These are phyloP conservation scores for Phaseolus coccineus DNA, from an alignment of 331 rosid species.

Conservation along the genomic window DNA sequence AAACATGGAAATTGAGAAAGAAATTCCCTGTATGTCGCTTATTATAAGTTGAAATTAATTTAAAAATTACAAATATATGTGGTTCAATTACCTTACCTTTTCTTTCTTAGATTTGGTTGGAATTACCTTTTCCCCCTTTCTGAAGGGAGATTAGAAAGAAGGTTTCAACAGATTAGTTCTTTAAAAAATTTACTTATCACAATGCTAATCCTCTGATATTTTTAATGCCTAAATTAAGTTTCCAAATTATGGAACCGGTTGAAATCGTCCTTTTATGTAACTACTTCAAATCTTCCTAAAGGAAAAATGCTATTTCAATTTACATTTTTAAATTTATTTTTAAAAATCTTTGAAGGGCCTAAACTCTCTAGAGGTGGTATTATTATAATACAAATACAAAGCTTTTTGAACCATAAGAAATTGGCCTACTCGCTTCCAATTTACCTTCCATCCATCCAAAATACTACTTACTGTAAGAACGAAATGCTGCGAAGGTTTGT, in stretches of 20 bases:
- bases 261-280: neutral
- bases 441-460: neutral
- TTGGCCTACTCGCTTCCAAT: neutral
- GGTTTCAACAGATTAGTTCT: neutral
- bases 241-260: neutral
- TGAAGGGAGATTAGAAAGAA: neutral
- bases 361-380: neutral
- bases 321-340: neutral
- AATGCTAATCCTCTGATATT: neutral
- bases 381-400: neutral
- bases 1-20: too few relatives aligned
- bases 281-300: neutral
- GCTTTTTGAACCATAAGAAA: neutral
- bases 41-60: too few relatives aligned
- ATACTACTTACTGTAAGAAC: neutral
- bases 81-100: too few relatives aligned
- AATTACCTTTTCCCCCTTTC: neutral
- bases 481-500: neutral
- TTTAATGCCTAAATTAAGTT: too few relatives aligned
- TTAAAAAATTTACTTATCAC: neutral
- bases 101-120: neutral
- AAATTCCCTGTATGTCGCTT: too few relatives aligned
- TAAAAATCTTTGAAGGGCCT: neutral
- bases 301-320: neutral
- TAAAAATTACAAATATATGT: too few relatives aligned